These are phyloP conservation scores for Globisporangium megalacanthum DNA, from an alignment of 352 stramenopile species.

Conservation along the genomic window DNA sequence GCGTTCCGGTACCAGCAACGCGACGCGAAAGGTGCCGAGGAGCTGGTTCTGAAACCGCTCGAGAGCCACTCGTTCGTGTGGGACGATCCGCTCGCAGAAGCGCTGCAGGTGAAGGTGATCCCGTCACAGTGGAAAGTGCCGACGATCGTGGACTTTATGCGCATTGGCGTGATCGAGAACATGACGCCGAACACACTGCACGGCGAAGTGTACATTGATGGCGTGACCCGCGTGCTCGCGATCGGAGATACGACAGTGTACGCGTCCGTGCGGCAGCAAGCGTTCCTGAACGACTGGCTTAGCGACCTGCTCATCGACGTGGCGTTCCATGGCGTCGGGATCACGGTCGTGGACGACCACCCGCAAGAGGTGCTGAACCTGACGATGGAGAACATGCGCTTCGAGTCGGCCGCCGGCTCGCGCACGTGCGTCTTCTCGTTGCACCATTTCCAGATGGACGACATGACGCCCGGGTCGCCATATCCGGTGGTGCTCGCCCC, in stretches of 20 bases:
- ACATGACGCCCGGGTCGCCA: conserved; percentile 67
- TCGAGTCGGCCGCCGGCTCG: conserved; percentile 48
- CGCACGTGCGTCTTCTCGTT: conserved; percentile 49
- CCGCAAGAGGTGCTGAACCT: conserved; percentile 82
- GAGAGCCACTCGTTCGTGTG: conserved; percentile 79
- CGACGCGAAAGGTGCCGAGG: conserved; percentile 47
- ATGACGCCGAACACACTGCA: conserved; percentile 50
- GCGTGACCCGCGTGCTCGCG: conserved; percentile 69
- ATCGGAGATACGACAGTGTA: conserved; percentile 70
- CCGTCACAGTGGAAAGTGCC: conserved; percentile 64
- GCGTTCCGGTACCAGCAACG: conserved; percentile 75
- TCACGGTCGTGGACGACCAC: conserved; percentile 74
- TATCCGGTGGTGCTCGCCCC: conserved; percentile 78
- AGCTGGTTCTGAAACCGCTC: conserved; percentile 60
- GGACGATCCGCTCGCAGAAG: conserved; percentile 58
- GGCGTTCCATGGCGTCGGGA: conserved; percentile 62
- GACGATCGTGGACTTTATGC: conserved; percentile 67
- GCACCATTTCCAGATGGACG: conserved; percentile 84
- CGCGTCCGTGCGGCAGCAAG: conserved; percentile 43
- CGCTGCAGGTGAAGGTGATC: conserved; percentile 49
- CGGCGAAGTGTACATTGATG: conserved; percentile 85
- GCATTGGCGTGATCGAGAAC: conserved; percentile 56
- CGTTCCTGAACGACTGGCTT: conserved; percentile 65
- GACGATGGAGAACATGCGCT: conserved; percentile 78
- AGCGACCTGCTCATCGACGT: conserved; percentile 73